These are phyloP conservation scores for Xylariaceae sp. DNA, from an alignment of 2,329 filamentous ascomycete species.

Conservation along the genomic window DNA sequence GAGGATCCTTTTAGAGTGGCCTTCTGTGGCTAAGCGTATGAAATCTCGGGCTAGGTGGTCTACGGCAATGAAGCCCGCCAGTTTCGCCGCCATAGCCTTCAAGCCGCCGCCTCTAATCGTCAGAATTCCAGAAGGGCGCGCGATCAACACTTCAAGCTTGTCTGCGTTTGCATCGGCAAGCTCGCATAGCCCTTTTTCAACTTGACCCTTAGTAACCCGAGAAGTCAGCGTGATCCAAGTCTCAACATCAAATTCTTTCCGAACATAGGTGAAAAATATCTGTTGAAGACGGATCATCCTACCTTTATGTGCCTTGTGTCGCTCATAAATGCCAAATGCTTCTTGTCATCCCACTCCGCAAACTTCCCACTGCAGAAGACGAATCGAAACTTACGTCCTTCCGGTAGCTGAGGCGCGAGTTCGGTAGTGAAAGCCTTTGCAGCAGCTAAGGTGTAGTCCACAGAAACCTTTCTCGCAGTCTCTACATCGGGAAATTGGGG, in stretches of 20 bases:
- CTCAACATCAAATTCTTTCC: neutral
- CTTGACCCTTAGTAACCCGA: slow-evolving; percentile 37
- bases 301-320: slow-evolving; percentile 47
- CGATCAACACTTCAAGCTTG: slow-evolving; percentile 44
- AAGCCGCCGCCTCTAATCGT: slow-evolving; percentile 33
- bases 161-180: slow-evolving; percentile 43
- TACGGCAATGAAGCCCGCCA: slow-evolving; percentile 43
- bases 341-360: slow-evolving; percentile 43
- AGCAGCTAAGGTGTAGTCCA: slow-evolving; percentile 65
- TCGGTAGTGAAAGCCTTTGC: slow-evolving; percentile 58
- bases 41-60: slow-evolving; percentile 45
- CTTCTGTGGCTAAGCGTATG: slow-evolving; percentile 39
- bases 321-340: slow-evolving; percentile 44
- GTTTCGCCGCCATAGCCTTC: slow-evolving; percentile 37
- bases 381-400: slow-evolving; percentile 47
- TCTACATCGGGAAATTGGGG: slow-evolving; percentile 55
- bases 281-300: neutral
- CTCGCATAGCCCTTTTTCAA: slow-evolving; percentile 48
- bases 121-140: slow-evolving; percentile 45
- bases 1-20: neutral
- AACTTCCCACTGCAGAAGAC: slow-evolving; percentile 49
- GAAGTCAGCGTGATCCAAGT: slow-evolving; percentile 4
- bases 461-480: slow-evolving; percentile 56
- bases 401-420: slow-evolving; percentile 40
- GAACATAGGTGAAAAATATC: neutral